Evolutionary conservation across 257 asterid species (phyloP).

Genomic region (Lycium ferocissimum): DNA sequence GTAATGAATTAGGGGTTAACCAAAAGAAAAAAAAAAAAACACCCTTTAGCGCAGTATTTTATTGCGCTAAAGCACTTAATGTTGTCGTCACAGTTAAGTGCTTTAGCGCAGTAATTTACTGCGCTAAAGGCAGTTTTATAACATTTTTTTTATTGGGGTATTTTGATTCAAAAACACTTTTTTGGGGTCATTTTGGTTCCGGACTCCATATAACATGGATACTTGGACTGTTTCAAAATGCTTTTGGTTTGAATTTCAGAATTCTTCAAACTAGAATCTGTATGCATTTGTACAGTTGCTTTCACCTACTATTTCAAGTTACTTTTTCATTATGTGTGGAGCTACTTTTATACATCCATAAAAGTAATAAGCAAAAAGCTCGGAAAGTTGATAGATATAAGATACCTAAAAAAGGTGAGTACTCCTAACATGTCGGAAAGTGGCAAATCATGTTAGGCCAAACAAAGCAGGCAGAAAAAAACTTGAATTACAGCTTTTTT

Average conservation of each 20-base stretch:
- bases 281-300: neutral
- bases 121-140: too few species aligned
- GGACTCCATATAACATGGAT: neutral
- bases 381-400: neutral
- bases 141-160: too few species aligned
- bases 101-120: too few species aligned
- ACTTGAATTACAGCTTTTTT: too few species aligned
- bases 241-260: neutral
- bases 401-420: neutral
- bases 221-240: neutral
- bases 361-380: neutral
- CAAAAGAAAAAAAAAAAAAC: too few species aligned
- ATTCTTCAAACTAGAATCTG: neutral
- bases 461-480: neutral
- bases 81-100: too few species aligned
- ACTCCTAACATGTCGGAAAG: neutral
- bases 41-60: too few species aligned
- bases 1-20: too few species aligned
- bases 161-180: too few species aligned
- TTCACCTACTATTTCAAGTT: neutral
- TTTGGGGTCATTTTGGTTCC: too few species aligned
- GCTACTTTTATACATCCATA: neutral
- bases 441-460: neutral
- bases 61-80: too few species aligned
- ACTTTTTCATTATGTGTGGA: neutral